phyloP scores from a whole-genome alignment of 345 rosid genomes.

The Eucalyptus leucophloia region DNA sequence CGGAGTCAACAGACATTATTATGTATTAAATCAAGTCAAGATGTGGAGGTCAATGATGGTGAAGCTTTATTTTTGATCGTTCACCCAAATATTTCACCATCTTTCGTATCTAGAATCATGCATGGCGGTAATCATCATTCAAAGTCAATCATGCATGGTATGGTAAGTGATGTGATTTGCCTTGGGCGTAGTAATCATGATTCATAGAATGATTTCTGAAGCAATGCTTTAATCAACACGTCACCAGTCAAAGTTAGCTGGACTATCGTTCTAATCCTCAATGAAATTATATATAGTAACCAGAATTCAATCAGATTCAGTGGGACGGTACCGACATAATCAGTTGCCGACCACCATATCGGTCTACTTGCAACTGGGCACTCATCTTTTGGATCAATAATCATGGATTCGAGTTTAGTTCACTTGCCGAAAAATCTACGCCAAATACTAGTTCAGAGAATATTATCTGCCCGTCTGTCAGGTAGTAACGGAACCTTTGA shows the following conservation, averaged over 20 bases:
- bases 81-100: not conserved
- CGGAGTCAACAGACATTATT: not conserved
- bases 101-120: not conserved
- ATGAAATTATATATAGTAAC: not conserved
- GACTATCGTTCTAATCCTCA: not conserved
- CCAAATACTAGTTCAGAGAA: not conserved
- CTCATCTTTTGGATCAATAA: not conserved
- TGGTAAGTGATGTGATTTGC: not conserved
- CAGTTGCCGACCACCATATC: not conserved
- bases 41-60: not conserved
- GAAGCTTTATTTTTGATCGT: not conserved
- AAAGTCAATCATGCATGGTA: not conserved
- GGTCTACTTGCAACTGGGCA: not conserved
- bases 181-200: not conserved
- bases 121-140: not conserved
- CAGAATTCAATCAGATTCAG: not conserved
- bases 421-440: not conserved
- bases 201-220: not conserved
- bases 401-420: not conserved
- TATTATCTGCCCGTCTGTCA: not conserved
- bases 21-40: not conserved
- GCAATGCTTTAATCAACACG: not conserved
- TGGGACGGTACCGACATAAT: not conserved
- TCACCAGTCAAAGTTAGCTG: not conserved
- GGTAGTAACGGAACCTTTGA: not conserved